phyloP scores from a whole-genome alignment of 805 yeast genomes.

The Scheffersomyces amazonensis region DNA sequence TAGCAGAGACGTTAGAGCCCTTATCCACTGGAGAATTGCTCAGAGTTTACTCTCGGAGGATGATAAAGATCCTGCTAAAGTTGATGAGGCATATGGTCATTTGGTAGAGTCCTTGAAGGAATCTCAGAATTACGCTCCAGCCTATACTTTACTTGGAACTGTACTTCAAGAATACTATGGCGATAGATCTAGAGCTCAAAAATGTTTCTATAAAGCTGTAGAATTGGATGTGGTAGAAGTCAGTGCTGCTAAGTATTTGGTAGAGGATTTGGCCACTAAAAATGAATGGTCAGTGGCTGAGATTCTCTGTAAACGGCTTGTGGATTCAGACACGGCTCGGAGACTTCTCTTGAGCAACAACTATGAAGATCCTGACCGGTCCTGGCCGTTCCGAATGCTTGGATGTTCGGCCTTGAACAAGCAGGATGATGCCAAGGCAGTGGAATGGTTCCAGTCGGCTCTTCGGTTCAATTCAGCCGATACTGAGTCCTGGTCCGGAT shows the following conservation, averaged over 20 bases:
- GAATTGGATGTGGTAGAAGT: conserved; percentile 79
- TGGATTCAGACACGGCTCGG: conserved; percentile 60
- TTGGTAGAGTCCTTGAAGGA: conserved; percentile 63
- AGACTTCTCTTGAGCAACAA: conserved; percentile 35
- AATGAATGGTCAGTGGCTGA: conserved; percentile 87
- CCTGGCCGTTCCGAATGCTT: conserved; percentile 89
- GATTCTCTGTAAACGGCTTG: conserved; percentile 61
- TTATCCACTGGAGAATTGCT: conserved; percentile 71
- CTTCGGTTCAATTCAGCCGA: conserved; percentile 67
- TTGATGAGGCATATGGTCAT: conserved; percentile 52
- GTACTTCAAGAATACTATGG: conserved; percentile 58
- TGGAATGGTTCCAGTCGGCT: conserved; percentile 86
- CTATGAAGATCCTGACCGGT: conserved; percentile 32
- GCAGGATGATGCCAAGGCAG: conserved; percentile 73
- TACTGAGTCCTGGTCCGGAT: conserved; percentile 82
- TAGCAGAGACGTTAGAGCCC: conserved; percentile 56
- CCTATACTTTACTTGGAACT: conserved; percentile 78
- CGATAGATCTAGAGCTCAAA: conserved; percentile 69
- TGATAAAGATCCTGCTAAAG: conserved; percentile 12
- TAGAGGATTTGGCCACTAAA: conserved; percentile 60
- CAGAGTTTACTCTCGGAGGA: conserved; percentile 48
- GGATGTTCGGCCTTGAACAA: conserved; percentile 75
- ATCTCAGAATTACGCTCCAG: conserved; percentile 65
- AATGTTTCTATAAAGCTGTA: conserved; percentile 86
- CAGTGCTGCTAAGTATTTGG: conserved; percentile 69